Evolutionary conservation across 1,284 basidiomycete species (phyloP).

Genomic region (Cryptococcus sp.): DNA sequence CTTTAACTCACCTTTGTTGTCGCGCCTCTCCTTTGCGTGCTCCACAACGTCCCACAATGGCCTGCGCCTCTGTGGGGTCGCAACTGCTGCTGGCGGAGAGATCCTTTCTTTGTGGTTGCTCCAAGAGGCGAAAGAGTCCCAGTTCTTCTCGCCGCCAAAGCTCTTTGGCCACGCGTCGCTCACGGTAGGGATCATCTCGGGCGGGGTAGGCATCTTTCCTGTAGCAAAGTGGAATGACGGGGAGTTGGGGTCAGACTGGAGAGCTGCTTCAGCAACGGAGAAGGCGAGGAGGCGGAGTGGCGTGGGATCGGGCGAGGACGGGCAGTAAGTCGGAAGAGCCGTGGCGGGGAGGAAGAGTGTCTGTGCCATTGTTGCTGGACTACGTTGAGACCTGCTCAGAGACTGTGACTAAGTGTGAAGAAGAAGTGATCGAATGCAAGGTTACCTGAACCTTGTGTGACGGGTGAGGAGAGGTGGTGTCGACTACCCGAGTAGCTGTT

Average conservation of each 20-base stretch:
- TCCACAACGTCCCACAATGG: slow-evolving; percentile 46
- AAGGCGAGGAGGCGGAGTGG: slow-evolving; percentile 44
- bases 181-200: slow-evolving; percentile 7
- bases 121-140: slow-evolving; percentile 11
- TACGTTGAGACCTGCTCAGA: slow-evolving; percentile 18
- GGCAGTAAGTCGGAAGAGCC: slow-evolving; percentile 13
- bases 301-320: slow-evolving; percentile 37
- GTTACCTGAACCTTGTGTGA: too few relatives aligned
- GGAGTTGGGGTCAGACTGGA: slow-evolving; percentile 45
- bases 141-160: slow-evolving; percentile 2
- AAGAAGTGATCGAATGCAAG: neutral
- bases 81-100: neutral
- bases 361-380: slow-evolving; percentile 24
- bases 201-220: slow-evolving; percentile 13
- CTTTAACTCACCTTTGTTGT: slow-evolving; percentile 7
- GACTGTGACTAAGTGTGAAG: neutral
- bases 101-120: slow-evolving; percentile 4
- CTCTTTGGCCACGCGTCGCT: slow-evolving; percentile 3
- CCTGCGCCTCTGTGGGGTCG: slow-evolving; percentile 10
- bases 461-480: too few relatives aligned
- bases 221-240: slow-evolving; percentile 29
- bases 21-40: slow-evolving; percentile 39
- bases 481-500: too few relatives aligned
- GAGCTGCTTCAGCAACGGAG: slow-evolving; percentile 48
- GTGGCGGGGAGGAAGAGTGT: slow-evolving; percentile 23